Base-by-base conservation (phyloP, 768 basidiomycete species). In the Heimioporus sp. region DNA sequence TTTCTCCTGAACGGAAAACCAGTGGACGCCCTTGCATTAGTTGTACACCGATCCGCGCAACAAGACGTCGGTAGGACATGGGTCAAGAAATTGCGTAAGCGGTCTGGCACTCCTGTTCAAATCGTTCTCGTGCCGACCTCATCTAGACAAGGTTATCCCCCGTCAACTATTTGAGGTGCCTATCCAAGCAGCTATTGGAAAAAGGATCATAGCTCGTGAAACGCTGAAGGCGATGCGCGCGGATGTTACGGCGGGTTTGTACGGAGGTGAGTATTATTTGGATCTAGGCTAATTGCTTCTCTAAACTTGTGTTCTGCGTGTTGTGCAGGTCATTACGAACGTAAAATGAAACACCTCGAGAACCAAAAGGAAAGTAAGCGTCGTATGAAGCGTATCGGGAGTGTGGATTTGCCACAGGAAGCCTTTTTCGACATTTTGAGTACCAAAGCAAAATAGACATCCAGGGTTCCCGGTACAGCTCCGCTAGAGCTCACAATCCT, bases 301-400 rank as follows among this genome's bases (percentile, higher is more conserved):
- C 46, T 39, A 42, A 46, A 37, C 34, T 28, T 40, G 8, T 38
- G 15, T n/a, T 21, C 19, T 47, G 5, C 40, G 6, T 40, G n/a
- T 15, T 19, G n/a, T 47, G 5, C 49, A 83, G 87, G 91, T 10
- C 92, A 97, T 66, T 90, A 92, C 58, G 92, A 96, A 65, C 88
- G 96, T 52, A 98, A 97, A 68, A 80, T 92, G 79, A 88, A 90
- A 70, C 86, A 89, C 60, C 76, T 91, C 12, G 81, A 88, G 61
- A 88, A 89, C 63, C 96, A 99, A 70, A 97, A 97, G 71, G 92
- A 92, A 67, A 86, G 92, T 38, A 98, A 98, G 71, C 81, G 85
- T 46, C 78, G 80, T 54, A 87, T 98, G 81, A 98, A 96, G 72
- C 82, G 83, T 55, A 77, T 96, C 47, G 93, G 94, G 34, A 85